Base-by-base conservation (phyloP, 2,329 filamentous ascomycete species). In the Colletotrichum gloeosporioides region DNA sequence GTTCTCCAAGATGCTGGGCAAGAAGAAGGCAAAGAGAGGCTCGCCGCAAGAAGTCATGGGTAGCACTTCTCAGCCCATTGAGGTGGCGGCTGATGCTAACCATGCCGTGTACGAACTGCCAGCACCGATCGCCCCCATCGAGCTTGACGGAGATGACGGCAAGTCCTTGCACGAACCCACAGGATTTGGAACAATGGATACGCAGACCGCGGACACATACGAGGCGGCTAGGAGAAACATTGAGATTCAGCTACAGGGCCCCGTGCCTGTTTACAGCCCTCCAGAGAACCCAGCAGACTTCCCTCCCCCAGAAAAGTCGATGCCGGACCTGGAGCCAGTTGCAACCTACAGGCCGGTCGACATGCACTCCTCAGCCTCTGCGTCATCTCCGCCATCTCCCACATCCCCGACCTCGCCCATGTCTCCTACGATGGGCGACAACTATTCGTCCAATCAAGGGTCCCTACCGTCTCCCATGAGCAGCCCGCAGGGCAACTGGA, bases 91-190 rank as follows among this genome's bases (percentile, higher is more conserved):
- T 8, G 86, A 87, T 67, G 81, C 84, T 3, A 85, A 86, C 66
- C 88, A 89, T 53, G 87, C 90, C 76, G 86, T 90, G 4, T 90
- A 89, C 74, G 90, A 91, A 78, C 80, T 91, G 79, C 85, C 89
- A 3, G 89, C 85, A 7, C 86, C 87, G 0, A 77, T 83, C 1
- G 82, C 84, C 4, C 89, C 89, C 0, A 87, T 85, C 7, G 90
- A 92, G 79, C 83, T 92, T 57, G 88, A 90, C 59, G 82, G 83
- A 18, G 78, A 81, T 16, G 84, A 87, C 70, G 84, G 82, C 13
- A 80, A 81, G 63, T 86, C 83, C 7, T 80, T 83, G 59, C 81
- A 85, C 16, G 84, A 83, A 15, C 86, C 86, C 2, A 86, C 85
- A 1, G 85, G 88, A 53, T 78, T 88, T 8, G 85, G 85, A 1